A percentile compares a stretch with the other conserved stretches of the same genome.
Conservation (phyloP, 192 early-diverging fungal species). For the Umbelopsis isabellina region DNA sequence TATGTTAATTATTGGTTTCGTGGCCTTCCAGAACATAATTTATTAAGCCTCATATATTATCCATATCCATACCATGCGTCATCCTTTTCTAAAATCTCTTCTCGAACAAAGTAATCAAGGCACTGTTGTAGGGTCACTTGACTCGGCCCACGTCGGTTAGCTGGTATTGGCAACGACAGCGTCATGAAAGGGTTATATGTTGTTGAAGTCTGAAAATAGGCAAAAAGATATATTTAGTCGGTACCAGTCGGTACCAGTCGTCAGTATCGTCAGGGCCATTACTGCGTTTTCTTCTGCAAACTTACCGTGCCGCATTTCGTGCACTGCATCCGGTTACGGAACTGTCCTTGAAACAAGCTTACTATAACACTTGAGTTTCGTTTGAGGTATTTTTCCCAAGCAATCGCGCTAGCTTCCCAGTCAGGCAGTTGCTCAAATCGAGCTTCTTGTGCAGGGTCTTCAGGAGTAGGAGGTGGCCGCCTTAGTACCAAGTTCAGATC, state of each 20-base stretch:
- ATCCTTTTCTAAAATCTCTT: constrained; percentile 87
- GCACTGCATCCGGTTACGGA: constrained; percentile 69
- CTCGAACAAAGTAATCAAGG: constrained; percentile 81
- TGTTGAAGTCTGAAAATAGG: constrained; percentile 61
- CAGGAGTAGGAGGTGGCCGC: constrained; percentile 41
- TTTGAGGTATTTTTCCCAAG: constrained; percentile 76
- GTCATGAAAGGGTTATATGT: constrained; percentile 94
- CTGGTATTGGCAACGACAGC: constrained; percentile 87
- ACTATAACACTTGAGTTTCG: constrained; percentile 86
- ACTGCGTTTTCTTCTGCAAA: not conserved
- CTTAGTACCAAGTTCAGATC: constrained; percentile 73
- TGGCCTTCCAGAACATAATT: no score
- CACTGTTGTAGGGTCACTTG: constrained; percentile 81
- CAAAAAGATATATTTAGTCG: not conserved
- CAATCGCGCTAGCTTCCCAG: constrained; percentile 56
- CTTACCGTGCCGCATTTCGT: constrained; percentile 58
- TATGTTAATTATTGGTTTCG: not conserved
- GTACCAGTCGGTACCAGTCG: no score
- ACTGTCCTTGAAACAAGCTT: constrained; percentile 88
- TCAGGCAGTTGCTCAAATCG: constrained; percentile 73
- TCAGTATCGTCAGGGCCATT: constrained; percentile 42
- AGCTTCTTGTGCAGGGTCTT: constrained; percentile 52
- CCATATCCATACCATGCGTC: constrained; percentile 71
- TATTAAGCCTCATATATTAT: not conserved
- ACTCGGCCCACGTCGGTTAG: constrained; percentile 43